Evolutionary conservation across 108 stramenopile genomes (phyloP).

Genomic region (Fragilaria crotonensis): DNA sequence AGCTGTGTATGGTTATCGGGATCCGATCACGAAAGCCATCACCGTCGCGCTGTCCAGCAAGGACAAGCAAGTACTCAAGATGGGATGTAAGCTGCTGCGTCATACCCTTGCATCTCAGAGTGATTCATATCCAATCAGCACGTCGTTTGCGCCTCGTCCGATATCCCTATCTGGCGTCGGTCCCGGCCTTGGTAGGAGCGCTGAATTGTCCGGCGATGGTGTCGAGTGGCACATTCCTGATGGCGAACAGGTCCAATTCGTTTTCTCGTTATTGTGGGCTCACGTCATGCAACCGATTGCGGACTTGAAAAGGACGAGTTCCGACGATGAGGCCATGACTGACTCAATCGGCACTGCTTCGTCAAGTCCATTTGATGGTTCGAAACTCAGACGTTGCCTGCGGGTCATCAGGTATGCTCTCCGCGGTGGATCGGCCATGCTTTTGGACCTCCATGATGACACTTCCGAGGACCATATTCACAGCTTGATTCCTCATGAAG

Average conservation of each 20-base stretch:
- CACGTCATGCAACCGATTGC: constrained; percentile 24
- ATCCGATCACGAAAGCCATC: constrained; percentile 43
- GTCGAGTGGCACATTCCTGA: constrained; percentile 71
- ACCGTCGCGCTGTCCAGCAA: constrained; percentile 49
- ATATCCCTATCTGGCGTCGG: constrained; percentile 1
- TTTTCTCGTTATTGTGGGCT: constrained; percentile 33
- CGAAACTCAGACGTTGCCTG: constrained; percentile 39
- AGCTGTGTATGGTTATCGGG: constrained; percentile 42
- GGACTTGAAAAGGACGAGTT: constrained; percentile 2
- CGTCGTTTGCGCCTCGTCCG: constrained; percentile 21
- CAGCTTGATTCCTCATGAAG: constrained; percentile 52
- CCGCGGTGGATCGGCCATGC: constrained; percentile 59
- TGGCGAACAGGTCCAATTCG: constrained; percentile 62
- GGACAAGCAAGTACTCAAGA: constrained; percentile 76
- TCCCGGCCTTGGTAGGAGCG: constrained; percentile 20
- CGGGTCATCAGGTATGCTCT: constrained; percentile 66
- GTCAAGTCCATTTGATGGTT: constrained; percentile 10
- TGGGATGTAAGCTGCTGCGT: constrained; percentile 81
- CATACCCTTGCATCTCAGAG: constrained; percentile 72
- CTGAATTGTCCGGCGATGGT: constrained; percentile 41
- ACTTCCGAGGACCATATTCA: constrained; percentile 7
- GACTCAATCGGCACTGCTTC: no score
- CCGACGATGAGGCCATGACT: constrained; percentile 13
- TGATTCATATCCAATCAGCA: constrained; percentile 59
- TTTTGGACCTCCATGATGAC: constrained; percentile 42